Conservation (phyloP, 495 filamentous ascomycete species). For the Pyrenopolyporus hunteri region DNA sequence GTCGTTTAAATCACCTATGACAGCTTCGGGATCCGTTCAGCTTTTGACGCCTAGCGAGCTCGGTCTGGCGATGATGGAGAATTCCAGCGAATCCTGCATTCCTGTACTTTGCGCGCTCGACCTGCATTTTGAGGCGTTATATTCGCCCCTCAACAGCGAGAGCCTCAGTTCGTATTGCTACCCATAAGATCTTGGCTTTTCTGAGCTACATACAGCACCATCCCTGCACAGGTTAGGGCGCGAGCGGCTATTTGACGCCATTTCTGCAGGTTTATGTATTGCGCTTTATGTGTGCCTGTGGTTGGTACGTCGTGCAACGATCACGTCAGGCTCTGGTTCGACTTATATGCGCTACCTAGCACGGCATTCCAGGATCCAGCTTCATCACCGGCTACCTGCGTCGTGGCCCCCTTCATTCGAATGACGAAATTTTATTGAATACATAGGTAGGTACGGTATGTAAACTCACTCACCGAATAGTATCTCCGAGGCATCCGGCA, state of each 20-base stretch:
- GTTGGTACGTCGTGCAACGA: conserved; percentile 14
- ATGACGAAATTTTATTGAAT: conserved; percentile 11
- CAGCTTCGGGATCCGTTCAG: too few species aligned
- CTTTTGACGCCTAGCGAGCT: not conserved
- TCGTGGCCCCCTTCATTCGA: not conserved
- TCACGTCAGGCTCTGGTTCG: conserved; percentile 23
- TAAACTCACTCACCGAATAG: conserved; percentile 5
- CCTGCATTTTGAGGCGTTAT: conserved; percentile 21
- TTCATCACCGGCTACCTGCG: conserved; percentile 2
- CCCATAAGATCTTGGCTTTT: conserved; percentile 26
- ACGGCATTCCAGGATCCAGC: conserved; percentile 6
- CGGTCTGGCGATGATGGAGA: conserved; percentile 8
- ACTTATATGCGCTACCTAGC: conserved; percentile 9
- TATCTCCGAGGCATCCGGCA: conserved; percentile 20
- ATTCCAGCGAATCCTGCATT: conserved; percentile 24
- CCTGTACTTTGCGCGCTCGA: conserved; percentile 14
- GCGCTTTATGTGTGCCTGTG: conserved; percentile 8
- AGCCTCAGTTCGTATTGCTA: conserved; percentile 39
- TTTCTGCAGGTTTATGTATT: conserved; percentile 33
- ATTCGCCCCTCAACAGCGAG: conserved; percentile 11
- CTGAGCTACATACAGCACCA: conserved; percentile 20
- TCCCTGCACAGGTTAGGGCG: conserved; percentile 18
- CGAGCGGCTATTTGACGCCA: conserved; percentile 33
- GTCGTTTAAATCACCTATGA: not conserved
- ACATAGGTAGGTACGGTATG: not conserved